phyloP scores from a whole-genome alignment of 225 moss, liverwort and hornwort species.

The Marchantia polymorpha region DNA sequence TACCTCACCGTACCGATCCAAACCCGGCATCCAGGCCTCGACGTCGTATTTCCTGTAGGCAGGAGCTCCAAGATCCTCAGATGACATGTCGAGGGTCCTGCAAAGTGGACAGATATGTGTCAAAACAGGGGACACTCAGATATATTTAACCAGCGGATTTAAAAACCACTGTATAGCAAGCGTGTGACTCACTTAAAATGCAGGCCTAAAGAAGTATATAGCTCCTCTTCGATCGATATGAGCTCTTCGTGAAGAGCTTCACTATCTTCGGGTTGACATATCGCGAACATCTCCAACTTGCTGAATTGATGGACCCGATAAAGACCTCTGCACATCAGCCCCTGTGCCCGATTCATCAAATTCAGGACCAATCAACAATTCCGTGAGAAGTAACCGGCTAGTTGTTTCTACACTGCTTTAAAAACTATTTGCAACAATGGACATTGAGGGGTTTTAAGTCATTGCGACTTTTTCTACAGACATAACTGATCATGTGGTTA shows the following conservation, averaged over 20 bases:
- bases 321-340: conserved; percentile 87
- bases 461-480: background rate
- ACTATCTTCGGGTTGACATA: conserved; percentile 77
- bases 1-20: conserved; percentile 96
- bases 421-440: background rate
- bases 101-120: background rate
- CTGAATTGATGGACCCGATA: conserved; percentile 99
- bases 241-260: conserved; percentile 93
- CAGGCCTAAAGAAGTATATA: conserved; percentile 72
- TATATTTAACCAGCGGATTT: background rate
- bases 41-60: conserved; percentile 94
- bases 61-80: conserved; percentile 97
- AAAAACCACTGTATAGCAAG: background rate
- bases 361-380: conserved; percentile 33
- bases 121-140: background rate
- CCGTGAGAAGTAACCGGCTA: background rate
- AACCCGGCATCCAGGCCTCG: conserved; percentile 99
- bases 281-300: conserved; percentile 98
- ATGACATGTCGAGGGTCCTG: conserved; percentile 98
- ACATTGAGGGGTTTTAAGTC: background rate
- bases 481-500: background rate
- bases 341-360: conserved; percentile 74
- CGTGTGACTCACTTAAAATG: conserved; percentile 68
- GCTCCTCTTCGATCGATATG: conserved; percentile 87
- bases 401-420: background rate